Conservation (phyloP, 2,329 filamentous ascomycete genomes). For the Venturia pyrina region DNA sequence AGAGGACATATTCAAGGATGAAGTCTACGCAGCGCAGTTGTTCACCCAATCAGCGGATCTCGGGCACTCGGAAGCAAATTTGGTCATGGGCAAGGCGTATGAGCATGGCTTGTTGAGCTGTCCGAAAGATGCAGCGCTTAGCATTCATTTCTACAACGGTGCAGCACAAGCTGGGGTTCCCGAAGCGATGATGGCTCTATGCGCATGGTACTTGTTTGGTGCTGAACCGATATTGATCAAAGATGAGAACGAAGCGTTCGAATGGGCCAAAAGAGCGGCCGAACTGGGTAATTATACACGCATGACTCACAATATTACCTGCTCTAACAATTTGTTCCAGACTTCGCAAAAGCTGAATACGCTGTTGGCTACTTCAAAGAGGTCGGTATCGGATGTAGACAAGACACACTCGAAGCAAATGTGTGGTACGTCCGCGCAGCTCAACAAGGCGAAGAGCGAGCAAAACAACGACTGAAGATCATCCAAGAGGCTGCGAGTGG, state of each 20-base stretch:
- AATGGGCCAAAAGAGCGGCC: constrained; percentile 85
- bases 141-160: constrained; percentile 93
- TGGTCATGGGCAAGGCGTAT: constrained; percentile 89
- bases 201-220: constrained; percentile 96
- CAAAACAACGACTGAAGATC: constrained; percentile 73
- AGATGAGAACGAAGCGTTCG: constrained; percentile 91
- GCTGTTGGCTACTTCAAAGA: constrained; percentile 96
- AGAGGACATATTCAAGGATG: constrained; percentile 86
- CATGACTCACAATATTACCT: neutral
- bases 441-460: constrained; percentile 81
- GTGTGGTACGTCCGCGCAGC: constrained; percentile 97
- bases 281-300: constrained; percentile 58
- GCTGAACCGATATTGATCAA: constrained; percentile 86
- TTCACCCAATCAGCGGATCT: constrained; percentile 92
- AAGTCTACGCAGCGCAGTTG: constrained; percentile 80
- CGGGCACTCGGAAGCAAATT: constrained; percentile 77
- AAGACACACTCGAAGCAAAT: constrained; percentile 92
- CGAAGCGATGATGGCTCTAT: constrained; percentile 93
- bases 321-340: constrained; percentile 30
- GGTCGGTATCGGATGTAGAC: constrained; percentile 92
- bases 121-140: constrained; percentile 81
- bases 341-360: constrained; percentile 67
- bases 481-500: constrained; percentile 73
- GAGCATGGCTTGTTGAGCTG: constrained; percentile 84
- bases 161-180: constrained; percentile 78